phyloP scores from a whole-genome alignment of 306 rosid species.

The Pterocarpus santalinus region DNA sequence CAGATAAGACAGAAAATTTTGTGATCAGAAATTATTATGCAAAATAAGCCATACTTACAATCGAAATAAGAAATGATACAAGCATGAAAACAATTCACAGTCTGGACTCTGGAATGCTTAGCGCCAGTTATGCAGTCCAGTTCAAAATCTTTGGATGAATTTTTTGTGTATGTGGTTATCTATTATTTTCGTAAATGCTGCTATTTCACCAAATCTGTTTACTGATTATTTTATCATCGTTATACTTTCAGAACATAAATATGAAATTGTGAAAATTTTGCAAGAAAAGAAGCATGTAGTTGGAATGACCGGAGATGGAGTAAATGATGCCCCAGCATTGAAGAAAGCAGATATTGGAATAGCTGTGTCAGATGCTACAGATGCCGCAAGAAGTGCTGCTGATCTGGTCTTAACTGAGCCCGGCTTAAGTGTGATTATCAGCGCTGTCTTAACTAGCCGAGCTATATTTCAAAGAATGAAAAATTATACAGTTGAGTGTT shows the following conservation, averaged over 20 bases:
- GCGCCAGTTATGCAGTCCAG: too few species aligned
- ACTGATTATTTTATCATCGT: conserved; percentile 44
- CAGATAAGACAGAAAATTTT: too few species aligned
- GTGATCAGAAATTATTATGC: too few species aligned
- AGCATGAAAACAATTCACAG: too few species aligned
- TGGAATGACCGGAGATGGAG: conserved; percentile 97
- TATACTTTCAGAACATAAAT: conserved; percentile 78
- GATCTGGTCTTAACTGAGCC: conserved; percentile 91
- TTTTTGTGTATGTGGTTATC: conserved; percentile 9
- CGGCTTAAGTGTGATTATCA: conserved; percentile 83
- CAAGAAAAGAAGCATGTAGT: conserved; percentile 87
- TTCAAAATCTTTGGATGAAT: not conserved
- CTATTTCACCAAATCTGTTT: conserved; percentile 25
- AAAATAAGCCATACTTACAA: not conserved
- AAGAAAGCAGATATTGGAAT: conserved; percentile 95
- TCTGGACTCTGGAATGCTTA: too few species aligned
- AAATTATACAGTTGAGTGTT: conserved; percentile 80
- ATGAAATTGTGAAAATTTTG: conserved; percentile 82
- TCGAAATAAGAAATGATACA: conserved; percentile 19
- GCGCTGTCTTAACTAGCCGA: conserved; percentile 86
- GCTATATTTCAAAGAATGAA: conserved; percentile 95
- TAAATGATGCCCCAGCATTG: conserved; percentile 90
- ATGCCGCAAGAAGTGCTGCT: conserved; percentile 89
- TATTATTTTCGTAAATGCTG: conserved; percentile 14
- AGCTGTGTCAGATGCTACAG: conserved; percentile 91